phyloP scores from a whole-genome alignment of 139 green algal genomes.

The Raphidocelis subcapitata region DNA sequence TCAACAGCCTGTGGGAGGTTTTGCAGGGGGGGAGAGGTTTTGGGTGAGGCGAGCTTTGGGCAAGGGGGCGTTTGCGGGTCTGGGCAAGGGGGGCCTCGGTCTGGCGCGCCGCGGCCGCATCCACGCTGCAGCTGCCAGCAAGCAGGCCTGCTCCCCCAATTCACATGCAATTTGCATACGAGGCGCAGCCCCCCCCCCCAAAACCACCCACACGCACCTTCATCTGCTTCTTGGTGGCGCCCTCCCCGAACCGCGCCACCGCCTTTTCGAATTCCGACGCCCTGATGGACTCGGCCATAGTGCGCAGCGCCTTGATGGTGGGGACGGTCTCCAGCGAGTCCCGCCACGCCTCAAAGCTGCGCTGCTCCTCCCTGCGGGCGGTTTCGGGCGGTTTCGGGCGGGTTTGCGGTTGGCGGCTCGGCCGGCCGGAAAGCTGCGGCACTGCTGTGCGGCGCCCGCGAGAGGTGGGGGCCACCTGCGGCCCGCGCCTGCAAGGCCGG shows the following conservation, averaged over 20 bases:
- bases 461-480: background rate
- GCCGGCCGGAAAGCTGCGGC: too few relatives aligned
- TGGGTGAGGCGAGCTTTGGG: background rate
- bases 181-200: background rate
- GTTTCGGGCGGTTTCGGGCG: too few relatives aligned
- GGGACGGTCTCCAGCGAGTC: slow-evolving; percentile 98
- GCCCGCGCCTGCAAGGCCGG: background rate
- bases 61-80: background rate
- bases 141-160: too few relatives aligned
- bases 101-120: background rate
- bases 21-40: too few relatives aligned
- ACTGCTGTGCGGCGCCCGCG: too few relatives aligned
- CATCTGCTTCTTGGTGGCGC: slow-evolving; percentile 96
- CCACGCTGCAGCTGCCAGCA: too few relatives aligned
- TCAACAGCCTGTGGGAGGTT: slow-evolving; percentile 69
- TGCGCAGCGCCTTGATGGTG: slow-evolving; percentile 97
- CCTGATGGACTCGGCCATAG: slow-evolving; percentile 92
- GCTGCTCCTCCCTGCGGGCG: slow-evolving; percentile 69
- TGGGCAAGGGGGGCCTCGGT: too few relatives aligned
- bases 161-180: background rate
- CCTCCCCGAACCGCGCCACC: slow-evolving; percentile 84
- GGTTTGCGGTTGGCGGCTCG: too few relatives aligned
- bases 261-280: slow-evolving; percentile 92
- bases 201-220: slow-evolving; percentile 31
- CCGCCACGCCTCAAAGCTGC: slow-evolving; percentile 94